Evolutionary conservation across 2,329 filamentous ascomycete genomes (phyloP).

Genomic region (Botrytis sinoallii): DNA sequence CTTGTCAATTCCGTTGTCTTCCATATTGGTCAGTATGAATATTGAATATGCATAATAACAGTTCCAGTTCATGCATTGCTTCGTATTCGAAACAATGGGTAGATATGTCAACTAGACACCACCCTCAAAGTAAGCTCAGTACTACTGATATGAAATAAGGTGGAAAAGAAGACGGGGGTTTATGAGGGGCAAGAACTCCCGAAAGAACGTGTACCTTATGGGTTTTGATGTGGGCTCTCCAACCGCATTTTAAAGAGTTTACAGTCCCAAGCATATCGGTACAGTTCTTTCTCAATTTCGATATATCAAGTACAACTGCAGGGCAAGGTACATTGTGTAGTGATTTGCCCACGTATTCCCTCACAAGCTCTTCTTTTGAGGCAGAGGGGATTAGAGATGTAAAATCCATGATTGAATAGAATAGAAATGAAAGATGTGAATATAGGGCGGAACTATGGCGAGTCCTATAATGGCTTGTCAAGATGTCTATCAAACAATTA

Average conservation of each 20-base stretch:
- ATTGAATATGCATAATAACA: constrained; percentile 7
- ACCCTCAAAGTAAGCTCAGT: background rate
- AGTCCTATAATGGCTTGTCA: background rate
- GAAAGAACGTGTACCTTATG: constrained; percentile 59
- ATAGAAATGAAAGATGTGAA: background rate
- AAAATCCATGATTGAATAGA: constrained; percentile 29
- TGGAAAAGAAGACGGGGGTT: background rate
- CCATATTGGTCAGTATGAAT: constrained; percentile 22
- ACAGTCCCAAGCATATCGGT: constrained; percentile 66
- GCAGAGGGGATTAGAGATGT: constrained; percentile 30
- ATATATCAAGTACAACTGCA: constrained; percentile 64
- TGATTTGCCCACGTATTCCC: constrained; percentile 55
- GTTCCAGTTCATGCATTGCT: background rate
- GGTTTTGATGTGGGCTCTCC: constrained; percentile 78
- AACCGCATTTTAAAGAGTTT: constrained; percentile 57
- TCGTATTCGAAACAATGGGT: background rate
- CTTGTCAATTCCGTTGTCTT: constrained; percentile 64
- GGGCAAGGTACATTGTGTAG: constrained; percentile 62
- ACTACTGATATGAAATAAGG: background rate
- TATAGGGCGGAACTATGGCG: background rate
- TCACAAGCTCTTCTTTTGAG: constrained; percentile 41
- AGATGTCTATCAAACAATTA: background rate
- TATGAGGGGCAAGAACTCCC: background rate
- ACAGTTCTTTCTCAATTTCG: constrained; percentile 66
- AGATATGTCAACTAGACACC: background rate